A percentile compares a stretch with the other conserved stretches of the same genome.
Conservation (phyloP, 1,139 yeast species). For the Pichia sp. region DNA sequence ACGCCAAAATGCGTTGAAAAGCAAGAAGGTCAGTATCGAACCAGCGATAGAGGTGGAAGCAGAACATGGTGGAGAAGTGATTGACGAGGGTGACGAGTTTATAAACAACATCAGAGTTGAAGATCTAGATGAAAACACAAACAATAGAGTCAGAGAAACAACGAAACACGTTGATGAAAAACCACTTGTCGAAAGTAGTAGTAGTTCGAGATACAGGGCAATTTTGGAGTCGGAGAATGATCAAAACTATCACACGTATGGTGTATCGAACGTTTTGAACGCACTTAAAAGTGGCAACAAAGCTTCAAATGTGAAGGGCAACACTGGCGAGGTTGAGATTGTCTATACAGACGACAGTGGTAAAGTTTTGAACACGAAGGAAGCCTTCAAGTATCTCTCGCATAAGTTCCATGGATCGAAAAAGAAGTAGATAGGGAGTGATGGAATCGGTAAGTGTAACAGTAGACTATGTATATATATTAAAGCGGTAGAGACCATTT, state of each 20-base stretch:
- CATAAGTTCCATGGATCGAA: conserved; percentile 77
- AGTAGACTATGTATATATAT: too few species aligned
- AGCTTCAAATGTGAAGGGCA: conserved; percentile 25
- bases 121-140: background rate
- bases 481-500: too few species aligned
- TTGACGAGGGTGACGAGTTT: conserved; percentile 61
- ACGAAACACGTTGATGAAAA: conserved; percentile 16
- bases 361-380: conserved; percentile 57
- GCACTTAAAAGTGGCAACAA: conserved; percentile 1
- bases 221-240: conserved; percentile 29
- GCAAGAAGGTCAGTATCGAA: conserved; percentile 27
- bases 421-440: conserved; percentile 10
- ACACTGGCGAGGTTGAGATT: conserved; percentile 52
- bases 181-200: conserved; percentile 10
- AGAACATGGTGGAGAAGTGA: conserved; percentile 30
- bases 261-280: conserved; percentile 16
- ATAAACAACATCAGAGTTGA: conserved; percentile 36
- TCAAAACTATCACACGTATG: conserved; percentile 30
- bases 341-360: conserved; percentile 74
- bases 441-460: too few species aligned
- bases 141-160: background rate
- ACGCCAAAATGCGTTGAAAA: conserved; percentile 39
- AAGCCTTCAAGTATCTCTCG: conserved; percentile 81
- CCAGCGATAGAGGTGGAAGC: conserved; percentile 26
- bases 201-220: conserved; percentile 32